Evolutionary conservation across 164 flowering plant species (phyloP).

Genomic region (Taxillus chinensis): DNA sequence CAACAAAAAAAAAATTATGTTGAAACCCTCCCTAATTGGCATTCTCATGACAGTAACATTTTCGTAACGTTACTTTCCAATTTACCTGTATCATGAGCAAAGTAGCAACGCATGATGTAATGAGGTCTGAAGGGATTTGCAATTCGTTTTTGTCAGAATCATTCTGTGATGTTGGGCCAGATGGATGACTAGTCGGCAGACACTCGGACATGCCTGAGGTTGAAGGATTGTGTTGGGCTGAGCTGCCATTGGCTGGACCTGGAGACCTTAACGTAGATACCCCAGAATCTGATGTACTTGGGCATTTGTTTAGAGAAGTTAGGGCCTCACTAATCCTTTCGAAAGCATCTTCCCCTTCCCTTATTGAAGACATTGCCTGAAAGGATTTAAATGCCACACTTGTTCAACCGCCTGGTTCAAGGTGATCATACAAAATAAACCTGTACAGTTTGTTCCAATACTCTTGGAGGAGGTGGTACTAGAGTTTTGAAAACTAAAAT

Average conservation of each 20-base stretch:
- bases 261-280: slow-evolving; percentile 6
- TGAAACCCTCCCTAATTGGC: too few species aligned
- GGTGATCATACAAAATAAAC: background rate
- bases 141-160: slow-evolving; percentile 13
- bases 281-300: slow-evolving; percentile 9
- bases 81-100: slow-evolving; percentile 40
- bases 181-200: background rate
- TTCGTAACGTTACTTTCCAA: background rate
- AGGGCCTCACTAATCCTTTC: slow-evolving; percentile 22
- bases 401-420: background rate
- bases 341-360: slow-evolving; percentile 32
- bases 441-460: too few species aligned
- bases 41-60: too few species aligned
- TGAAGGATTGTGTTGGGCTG: slow-evolving; percentile 9
- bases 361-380: slow-evolving; percentile 23
- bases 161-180: slow-evolving; percentile 7
- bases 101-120: slow-evolving; percentile 35
- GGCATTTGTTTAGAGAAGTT: slow-evolving; percentile 13
- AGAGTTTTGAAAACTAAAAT: too few species aligned
- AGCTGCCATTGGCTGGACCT: slow-evolving; percentile 12
- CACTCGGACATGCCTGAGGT: slow-evolving; percentile 10
- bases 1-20: too few species aligned
- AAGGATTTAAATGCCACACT: slow-evolving; percentile 1
- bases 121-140: slow-evolving; percentile 28
- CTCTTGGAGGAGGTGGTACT: too few species aligned